Conservation (phyloP, 208 protist genomes). For the Leishmania turanica region DNA sequence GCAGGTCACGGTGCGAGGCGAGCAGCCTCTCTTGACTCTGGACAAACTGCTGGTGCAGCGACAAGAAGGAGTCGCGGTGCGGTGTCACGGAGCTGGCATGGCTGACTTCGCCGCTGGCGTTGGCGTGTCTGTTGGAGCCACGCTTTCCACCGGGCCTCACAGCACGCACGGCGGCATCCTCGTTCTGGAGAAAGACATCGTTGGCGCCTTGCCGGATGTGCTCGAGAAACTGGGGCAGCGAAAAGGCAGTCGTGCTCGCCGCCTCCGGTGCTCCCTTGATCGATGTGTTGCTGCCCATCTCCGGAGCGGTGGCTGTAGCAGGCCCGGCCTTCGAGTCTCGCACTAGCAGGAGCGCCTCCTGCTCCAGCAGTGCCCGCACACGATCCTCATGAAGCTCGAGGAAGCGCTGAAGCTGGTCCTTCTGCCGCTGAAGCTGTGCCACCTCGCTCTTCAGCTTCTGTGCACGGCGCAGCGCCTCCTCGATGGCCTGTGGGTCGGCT, state of each 20-base stretch:
- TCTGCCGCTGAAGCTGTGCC: conserved; percentile 66
- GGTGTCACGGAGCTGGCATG: conserved; percentile 21
- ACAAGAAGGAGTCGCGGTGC: conserved; percentile 32
- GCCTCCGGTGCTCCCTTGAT: background rate
- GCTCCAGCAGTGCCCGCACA: conserved; percentile 54
- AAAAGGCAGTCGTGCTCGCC: conserved; percentile 2
- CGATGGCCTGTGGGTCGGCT: conserved; percentile 62
- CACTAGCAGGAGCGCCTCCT: conserved; percentile 36
- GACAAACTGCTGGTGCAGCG: conserved; percentile 31
- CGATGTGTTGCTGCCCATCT: background rate
- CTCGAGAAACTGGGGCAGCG: conserved; percentile 33
- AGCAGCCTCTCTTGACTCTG: conserved; percentile 36
- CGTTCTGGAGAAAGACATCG: conserved; percentile 34
- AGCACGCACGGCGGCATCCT: conserved; percentile 12
- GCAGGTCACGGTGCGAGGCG: conserved; percentile 32
- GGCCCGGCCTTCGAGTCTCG: background rate
- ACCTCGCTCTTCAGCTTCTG: conserved; percentile 82
- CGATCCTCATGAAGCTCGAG: conserved; percentile 67
- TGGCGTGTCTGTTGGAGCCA: background rate
- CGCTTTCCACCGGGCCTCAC: background rate
- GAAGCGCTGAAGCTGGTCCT: conserved; percentile 72
- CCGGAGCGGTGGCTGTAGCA: conserved; percentile 6
- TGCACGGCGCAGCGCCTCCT: conserved; percentile 51
- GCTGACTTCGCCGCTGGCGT: background rate
- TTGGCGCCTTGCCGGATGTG: conserved; percentile 28